Percentiles rank a stretch among this genome's conserved stretches.
Evolutionary conservation across 1,284 basidiomycete genomes (phyloP).

Genomic region (Sphagnurus paluster): DNA sequence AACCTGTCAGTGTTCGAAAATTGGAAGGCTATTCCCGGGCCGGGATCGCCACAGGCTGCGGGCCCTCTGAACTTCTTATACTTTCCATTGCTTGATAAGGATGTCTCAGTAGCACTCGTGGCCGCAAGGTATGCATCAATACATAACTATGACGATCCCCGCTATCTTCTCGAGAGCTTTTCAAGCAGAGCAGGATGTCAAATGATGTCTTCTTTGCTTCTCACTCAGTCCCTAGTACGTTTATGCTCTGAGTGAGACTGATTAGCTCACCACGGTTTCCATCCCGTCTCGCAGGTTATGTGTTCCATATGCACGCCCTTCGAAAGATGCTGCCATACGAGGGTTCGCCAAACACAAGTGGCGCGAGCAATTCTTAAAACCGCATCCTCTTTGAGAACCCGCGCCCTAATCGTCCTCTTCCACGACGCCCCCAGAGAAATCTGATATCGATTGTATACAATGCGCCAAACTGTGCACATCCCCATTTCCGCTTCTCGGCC

Average conservation of each 20-base stretch:
- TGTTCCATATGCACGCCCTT: slow-evolving; percentile 5
- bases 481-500: too few species aligned
- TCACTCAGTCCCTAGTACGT: background rate
- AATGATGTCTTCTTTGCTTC: background rate
- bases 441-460: too few species aligned
- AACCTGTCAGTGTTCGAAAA: background rate
- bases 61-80: background rate
- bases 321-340: slow-evolving; percentile 12
- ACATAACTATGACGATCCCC: too few species aligned
- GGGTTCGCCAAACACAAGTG: slow-evolving; percentile 10
- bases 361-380: background rate
- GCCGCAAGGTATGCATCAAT: too few species aligned
- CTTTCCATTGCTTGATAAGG: background rate
- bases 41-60: slow-evolving; percentile 15
- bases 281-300: background rate
- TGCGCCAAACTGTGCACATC: too few species aligned
- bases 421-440: too few species aligned
- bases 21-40: slow-evolving; percentile 3
- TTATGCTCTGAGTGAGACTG: slow-evolving; percentile 1
- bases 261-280: slow-evolving; percentile 12
- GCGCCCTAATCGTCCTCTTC: too few species aligned
- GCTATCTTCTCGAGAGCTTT: too few species aligned
- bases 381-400: too few species aligned
- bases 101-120: too few species aligned
- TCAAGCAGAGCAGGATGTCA: background rate